Evolutionary conservation across 1,284 basidiomycete species (phyloP).

Genomic region (Cronartium ribicola): DNA sequence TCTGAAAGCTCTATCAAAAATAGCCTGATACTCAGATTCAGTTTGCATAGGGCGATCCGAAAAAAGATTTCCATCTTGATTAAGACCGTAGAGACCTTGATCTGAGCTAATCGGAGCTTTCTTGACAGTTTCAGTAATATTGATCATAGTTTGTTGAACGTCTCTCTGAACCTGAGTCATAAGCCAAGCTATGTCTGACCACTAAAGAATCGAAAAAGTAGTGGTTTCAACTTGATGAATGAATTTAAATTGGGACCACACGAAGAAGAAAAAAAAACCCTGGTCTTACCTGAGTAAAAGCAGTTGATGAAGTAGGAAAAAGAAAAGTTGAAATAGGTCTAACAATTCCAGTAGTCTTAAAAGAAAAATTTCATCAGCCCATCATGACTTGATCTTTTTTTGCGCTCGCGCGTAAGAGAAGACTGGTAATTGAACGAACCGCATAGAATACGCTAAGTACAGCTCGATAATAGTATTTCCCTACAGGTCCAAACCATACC

Average conservation of each 20-base stretch:
- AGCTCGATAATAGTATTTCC: slow-evolving; percentile 41
- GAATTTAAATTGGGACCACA: not conserved
- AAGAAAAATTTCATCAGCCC: not conserved
- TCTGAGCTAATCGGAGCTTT: slow-evolving; percentile 26
- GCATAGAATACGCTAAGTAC: slow-evolving; percentile 40
- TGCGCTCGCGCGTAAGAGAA: not conserved
- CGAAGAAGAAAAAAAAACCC: not conserved
- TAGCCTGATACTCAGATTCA: slow-evolving; percentile 23
- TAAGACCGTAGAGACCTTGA: slow-evolving; percentile 31
- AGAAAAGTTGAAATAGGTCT: slow-evolving; percentile 35
- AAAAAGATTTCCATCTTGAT: slow-evolving; percentile 34
- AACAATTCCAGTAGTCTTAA: slow-evolving; percentile 34
- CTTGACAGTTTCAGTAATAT: slow-evolving; percentile 28
- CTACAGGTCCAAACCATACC: slow-evolving; percentile 41
- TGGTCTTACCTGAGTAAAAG: slow-evolving; percentile 27
- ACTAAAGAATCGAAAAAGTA: not conserved
- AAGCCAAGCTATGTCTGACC: slow-evolving; percentile 34
- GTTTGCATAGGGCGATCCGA: slow-evolving; percentile 10
- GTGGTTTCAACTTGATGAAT: not conserved
- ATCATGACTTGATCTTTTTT: not conserved
- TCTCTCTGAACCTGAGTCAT: slow-evolving; percentile 27
- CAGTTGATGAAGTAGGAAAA: slow-evolving; percentile 29
- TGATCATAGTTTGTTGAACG: slow-evolving; percentile 21
- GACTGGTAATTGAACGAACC: slow-evolving; percentile 11
- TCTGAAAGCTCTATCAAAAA: slow-evolving; percentile 33